Evolutionary conservation across 176 grass and related monocot species (phyloP).

Genomic region (Oryza glaberrima): DNA sequence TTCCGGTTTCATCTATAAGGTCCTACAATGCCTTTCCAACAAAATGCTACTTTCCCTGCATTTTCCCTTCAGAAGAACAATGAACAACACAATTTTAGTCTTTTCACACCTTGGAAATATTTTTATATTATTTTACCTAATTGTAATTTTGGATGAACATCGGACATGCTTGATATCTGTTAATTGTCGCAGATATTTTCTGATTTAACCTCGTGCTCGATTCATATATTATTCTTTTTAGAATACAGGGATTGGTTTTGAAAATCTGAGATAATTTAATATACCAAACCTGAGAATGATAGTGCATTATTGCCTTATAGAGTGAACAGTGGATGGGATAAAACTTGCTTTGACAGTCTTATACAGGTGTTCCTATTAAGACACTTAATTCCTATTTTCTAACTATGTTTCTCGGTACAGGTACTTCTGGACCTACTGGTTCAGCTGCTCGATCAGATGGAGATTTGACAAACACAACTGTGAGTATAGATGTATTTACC

Average conservation of each 20-base stretch:
- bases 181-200: neutral
- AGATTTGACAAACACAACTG: conserved; percentile 91
- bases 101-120: neutral
- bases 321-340: neutral
- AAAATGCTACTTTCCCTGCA: neutral
- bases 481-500: conserved; percentile 47
- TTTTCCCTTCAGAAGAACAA: neutral
- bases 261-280: conserved; percentile 1
- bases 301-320: neutral
- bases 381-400: conserved; percentile 13
- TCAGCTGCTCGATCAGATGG: conserved; percentile 63
- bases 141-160: conserved; percentile 1
- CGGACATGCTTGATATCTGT: neutral
- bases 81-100: neutral
- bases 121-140: neutral
- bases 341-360: conserved; percentile 13
- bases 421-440: conserved; percentile 73
- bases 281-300: conserved; percentile 7
- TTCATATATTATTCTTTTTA: neutral
- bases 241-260: neutral
- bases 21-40: neutral
- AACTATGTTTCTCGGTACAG: conserved; percentile 46
- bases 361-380: neutral
- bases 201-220: neutral
- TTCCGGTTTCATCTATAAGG: neutral